These are phyloP conservation scores for Suillus discolor DNA, from an alignment of 768 basidiomycete genomes.

Conservation along the genomic window DNA sequence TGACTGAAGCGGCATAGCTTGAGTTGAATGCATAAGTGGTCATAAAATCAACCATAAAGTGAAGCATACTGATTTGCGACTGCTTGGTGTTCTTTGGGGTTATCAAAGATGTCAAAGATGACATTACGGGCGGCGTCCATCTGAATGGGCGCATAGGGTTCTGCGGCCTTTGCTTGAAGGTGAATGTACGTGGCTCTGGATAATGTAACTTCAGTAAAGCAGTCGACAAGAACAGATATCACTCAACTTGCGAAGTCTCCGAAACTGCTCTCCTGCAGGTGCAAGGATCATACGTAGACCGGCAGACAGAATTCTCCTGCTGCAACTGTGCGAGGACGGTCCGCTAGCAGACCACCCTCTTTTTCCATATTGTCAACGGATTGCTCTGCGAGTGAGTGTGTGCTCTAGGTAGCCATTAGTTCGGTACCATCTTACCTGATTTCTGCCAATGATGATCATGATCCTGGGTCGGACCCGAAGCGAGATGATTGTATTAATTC, in stretches of 20 bases:
- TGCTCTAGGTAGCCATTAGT: background rate
- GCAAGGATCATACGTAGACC: slow-evolving; percentile 61
- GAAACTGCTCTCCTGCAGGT: slow-evolving; percentile 58
- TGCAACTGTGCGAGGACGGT: slow-evolving; percentile 56
- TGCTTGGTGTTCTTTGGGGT: slow-evolving; percentile 48
- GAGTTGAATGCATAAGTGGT: slow-evolving; percentile 17
- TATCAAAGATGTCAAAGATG: slow-evolving; percentile 30
- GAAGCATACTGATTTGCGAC: slow-evolving; percentile 48
- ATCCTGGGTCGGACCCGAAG: slow-evolving; percentile 47
- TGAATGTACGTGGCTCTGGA: slow-evolving; percentile 59
- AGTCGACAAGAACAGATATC: background rate
- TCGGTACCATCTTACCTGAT: slow-evolving; percentile 34
- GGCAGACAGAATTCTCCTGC: slow-evolving; percentile 62
- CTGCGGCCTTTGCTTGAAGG: slow-evolving; percentile 53
- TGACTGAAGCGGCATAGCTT: slow-evolving; percentile 37
- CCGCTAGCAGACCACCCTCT: slow-evolving; percentile 57
- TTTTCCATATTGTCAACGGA: slow-evolving; percentile 72
- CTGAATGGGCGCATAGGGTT: slow-evolving; percentile 51
- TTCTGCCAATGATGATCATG: slow-evolving; percentile 36
- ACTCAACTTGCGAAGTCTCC: slow-evolving; percentile 58
- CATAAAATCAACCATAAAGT: slow-evolving; percentile 47
- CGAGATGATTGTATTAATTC: slow-evolving; percentile 59
- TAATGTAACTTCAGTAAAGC: background rate
- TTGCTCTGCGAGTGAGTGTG: slow-evolving; percentile 36
- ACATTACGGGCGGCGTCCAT: slow-evolving; percentile 38